Base-by-base conservation (phyloP, 257 asterid genomes). In the Rubia yunnanensis region DNA sequence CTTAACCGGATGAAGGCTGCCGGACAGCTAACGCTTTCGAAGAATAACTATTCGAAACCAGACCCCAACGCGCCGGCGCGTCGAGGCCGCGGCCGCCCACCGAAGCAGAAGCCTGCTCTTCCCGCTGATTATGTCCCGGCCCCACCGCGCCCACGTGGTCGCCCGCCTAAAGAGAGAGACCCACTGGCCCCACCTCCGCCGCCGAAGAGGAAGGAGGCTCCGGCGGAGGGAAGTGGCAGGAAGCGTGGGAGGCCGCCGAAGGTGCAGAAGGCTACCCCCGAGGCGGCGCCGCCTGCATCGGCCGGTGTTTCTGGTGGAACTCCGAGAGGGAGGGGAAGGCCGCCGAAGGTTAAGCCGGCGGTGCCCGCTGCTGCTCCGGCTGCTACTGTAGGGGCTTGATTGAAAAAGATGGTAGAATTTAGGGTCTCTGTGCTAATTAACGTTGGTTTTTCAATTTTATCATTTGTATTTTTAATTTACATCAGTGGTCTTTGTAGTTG, bases 41-140 rank as follows among this genome's bases (percentile, higher is more conserved):
- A 88, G 71, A 89, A 86, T 75, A 88, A 85, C 58, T 87, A 92
- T 88, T 73, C 76, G 49, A 81, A 69, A 30, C 84, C 92, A 17
- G 84, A 85, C 50, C 89, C 92, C 0, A 79, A 85, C 65, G 74
- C 92, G 3, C 95, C 96, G 11, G 92, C 87, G 2, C 95, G 88
- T 1, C 96, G 95, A 0, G 96, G 96, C 24, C 95, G 98, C 1
- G 98, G 98, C 0, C 96, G 98, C 2, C 98, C 98, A 0, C 96
- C 98, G 0, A 92, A 92, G 75, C 87, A 95, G 3, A 92, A 87
- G 71, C 20, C 78, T 0, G 68, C 84, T 1, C 74, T 80, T 0
- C 81, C 95, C 0, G 54, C 80, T 0, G 89, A 77, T 0, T 60
- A 74, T 0, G 64, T 74, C 0, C 74, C 70, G 0, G 72, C 80